phyloP scores from a whole-genome alignment of 331 rosid genomes.

The Phaseolus coccineus region DNA sequence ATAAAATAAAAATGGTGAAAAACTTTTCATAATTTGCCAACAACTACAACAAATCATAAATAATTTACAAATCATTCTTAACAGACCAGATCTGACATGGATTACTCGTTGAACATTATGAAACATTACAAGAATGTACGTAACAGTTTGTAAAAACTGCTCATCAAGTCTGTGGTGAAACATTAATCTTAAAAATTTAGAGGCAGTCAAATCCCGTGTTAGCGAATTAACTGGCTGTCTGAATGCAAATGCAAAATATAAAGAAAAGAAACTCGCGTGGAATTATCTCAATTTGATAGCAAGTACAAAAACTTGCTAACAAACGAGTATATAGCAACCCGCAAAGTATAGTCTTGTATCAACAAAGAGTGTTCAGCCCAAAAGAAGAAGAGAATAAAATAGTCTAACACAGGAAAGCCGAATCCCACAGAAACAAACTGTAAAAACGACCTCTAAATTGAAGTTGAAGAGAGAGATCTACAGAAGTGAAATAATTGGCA shows the following conservation, averaged over 20 bases:
- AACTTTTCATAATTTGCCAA: slow-evolving; percentile 28
- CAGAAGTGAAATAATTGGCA: slow-evolving; percentile 23
- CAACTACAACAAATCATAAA: slow-evolving; percentile 5
- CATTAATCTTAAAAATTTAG: not conserved
- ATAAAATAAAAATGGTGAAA: not conserved
- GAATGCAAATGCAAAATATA: not conserved
- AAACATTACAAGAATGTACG: slow-evolving; percentile 3
- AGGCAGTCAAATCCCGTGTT: not conserved
- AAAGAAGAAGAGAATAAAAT: not conserved
- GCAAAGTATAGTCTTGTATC: not conserved
- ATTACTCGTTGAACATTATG: slow-evolving; percentile 12
- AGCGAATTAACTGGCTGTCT: not conserved
- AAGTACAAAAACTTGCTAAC: not conserved
- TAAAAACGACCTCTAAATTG: slow-evolving; percentile 26
- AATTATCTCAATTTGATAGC: not conserved
- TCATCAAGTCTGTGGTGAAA: not conserved
- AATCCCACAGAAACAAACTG: not conserved
- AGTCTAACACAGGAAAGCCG: not conserved
- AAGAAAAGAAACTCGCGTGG: not conserved
- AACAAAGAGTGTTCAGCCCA: not conserved
- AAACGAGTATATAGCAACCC: not conserved
- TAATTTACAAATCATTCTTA: slow-evolving; percentile 14
- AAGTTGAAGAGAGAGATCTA: slow-evolving; percentile 55
- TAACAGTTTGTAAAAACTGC: not conserved
- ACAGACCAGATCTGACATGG: slow-evolving; percentile 27